These are phyloP conservation scores for Podosphaera aphanis DNA, from an alignment of 2,329 filamentous ascomycete species.

Conservation along the genomic window DNA sequence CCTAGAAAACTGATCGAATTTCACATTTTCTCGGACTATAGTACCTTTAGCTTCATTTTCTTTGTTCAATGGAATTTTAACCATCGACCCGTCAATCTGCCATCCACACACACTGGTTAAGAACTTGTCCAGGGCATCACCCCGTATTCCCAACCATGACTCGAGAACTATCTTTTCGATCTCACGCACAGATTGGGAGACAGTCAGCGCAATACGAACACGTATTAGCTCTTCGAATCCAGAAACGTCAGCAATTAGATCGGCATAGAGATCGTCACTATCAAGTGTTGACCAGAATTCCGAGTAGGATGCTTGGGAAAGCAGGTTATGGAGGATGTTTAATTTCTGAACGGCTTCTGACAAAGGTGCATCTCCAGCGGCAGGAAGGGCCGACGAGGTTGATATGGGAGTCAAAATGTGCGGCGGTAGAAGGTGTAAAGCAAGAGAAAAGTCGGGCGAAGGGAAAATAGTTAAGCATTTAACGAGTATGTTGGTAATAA, in stretches of 20 bases:
- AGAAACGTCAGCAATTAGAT: slow-evolving; percentile 77
- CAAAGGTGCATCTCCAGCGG: slow-evolving; percentile 41
- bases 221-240: slow-evolving; percentile 92
- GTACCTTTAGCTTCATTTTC: slow-evolving; percentile 95
- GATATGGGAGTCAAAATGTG: slow-evolving; percentile 43
- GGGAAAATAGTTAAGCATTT: slow-evolving; percentile 96
- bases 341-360: slow-evolving; percentile 65
- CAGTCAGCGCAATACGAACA: slow-evolving; percentile 66
- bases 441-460: slow-evolving; percentile 80
- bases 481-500: slow-evolving; percentile 96
- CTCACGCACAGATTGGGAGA: slow-evolving; percentile 60
- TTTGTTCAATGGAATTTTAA: slow-evolving; percentile 72
- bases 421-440: slow-evolving; percentile 78
- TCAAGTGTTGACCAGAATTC: slow-evolving; percentile 86
- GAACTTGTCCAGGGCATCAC: slow-evolving; percentile 50
- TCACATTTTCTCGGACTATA: slow-evolving; percentile 86
- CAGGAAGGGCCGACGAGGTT: slow-evolving; percentile 23
- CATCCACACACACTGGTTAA: slow-evolving; percentile 70
- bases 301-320: slow-evolving; percentile 74
- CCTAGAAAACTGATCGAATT: slow-evolving; percentile 62
- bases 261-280: slow-evolving; percentile 84
- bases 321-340: slow-evolving; percentile 45
- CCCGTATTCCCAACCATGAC: slow-evolving; percentile 51
- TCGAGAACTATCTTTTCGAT: slow-evolving; percentile 44
- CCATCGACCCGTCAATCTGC: slow-evolving; percentile 40